Evolutionary conservation across 2,329 filamentous ascomycete species (phyloP), one percentile per base, ranked within the genome.

Genomic region (Stemphylium vesicarium): DNA sequence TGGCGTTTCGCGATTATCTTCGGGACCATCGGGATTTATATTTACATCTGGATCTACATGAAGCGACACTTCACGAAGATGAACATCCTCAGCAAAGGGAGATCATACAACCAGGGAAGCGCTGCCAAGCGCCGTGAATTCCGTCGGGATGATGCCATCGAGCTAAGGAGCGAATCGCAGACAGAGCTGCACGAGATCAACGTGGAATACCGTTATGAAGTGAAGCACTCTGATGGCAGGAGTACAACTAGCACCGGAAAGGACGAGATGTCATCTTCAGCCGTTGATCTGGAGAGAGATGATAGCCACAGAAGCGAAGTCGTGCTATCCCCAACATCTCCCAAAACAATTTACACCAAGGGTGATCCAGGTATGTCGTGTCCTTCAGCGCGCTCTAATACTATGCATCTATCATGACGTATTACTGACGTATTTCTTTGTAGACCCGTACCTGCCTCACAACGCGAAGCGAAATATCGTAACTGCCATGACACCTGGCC

Each of bases 171-270:
- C 33, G 39, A 54, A 35, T 50, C 45, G 8, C 26, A 50, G 20
- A 50, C 35, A 8, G 51, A 54, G 33, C 29, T 54, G 6, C 39
- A 48, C 5, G 33, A 50, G 20, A 54, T 54, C 20, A 50, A 54
- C 6, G 51, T 54, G n/a, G 39, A 50, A 35, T 44, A 54, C 29
- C 33, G 33, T 8, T 43, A 35, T 29, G 51, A 43, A 15, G 46
- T 54, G 13, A 39, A 50, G 11, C 35, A 52, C 31, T 35, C 45
- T 7, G 57, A 56, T 15, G 42, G 58, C 12, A 60, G 63, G 50
- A 24, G 22, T 24, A 29, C 26, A 11, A 10, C 26, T 7, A 29
- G 26, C 26, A 20, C 16, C 16, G 20, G 36, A 40, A 43, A 41
- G 4, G 13, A 50, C 16, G 29, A 43, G 4, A 15, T 29, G 9